Base-by-base conservation (phyloP, 2,329 filamentous ascomycete genomes). In the Didymella keratinophila region DNA sequence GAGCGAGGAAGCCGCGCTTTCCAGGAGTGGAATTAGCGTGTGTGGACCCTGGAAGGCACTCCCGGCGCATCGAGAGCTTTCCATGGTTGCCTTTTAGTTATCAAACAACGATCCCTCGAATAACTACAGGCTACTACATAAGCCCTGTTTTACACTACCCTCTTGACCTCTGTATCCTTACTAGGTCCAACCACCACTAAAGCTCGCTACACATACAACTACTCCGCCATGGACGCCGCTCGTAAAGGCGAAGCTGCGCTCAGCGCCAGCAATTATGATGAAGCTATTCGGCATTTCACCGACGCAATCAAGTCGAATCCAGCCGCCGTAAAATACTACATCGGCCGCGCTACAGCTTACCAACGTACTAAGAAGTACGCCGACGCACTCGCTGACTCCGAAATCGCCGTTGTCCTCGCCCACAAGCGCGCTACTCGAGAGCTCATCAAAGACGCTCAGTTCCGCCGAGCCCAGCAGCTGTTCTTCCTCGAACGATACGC, bases 331-430 rank as follows among this genome's bases (percentile, higher is more conserved):
- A 79, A 85, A 47, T 97, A 95, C 86, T 89, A 94, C 62, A 86
- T 95, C 62, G 87, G 90, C 65, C 91, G 94, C 20, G 90, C 92
- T 4, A 92, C 88, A 41, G 92, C 92, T 37, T 89, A 93, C 72
- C 84, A 91, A 48, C 86, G 90, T 58, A 81, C 84, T 2, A 81
- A 80, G 36, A 71, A 69, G 44, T 79, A 83, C 42, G 71, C 80
- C 21, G 77, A 87, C 58, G 82, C 64, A n/a, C 78, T 83, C 28
- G 58, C 67, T 45, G 81, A 83, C 61, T 80, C 80, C 52, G 78
- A 83, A 48, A 69, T 77, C 37, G 80, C 87, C 49, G 83, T 86
- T 55, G 80, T 86, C 2, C 82, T 85, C 21, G 90, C 92, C 1
- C 84, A 95, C 43, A 83, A 89, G 62, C 89, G 94, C 39, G 90